Conservation (phyloP, 768 basidiomycete species). For the Boletus vermiculosoides region DNA sequence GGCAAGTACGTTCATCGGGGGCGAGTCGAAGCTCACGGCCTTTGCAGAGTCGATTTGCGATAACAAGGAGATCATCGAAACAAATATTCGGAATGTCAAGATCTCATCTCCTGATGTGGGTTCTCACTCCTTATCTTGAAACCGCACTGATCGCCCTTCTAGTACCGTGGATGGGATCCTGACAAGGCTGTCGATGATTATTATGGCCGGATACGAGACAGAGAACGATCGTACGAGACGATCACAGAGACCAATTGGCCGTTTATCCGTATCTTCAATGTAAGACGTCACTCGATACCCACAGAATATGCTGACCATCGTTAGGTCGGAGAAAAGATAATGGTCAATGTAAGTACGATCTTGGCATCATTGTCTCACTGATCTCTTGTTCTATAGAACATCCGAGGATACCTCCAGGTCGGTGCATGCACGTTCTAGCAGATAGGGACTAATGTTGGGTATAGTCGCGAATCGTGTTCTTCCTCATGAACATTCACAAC, state of each 20-base stretch:
- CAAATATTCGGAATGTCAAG: constrained; percentile 95
- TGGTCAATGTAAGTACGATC: constrained; percentile 70
- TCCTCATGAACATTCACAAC: constrained; percentile 99
- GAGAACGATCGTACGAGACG: constrained; percentile 86
- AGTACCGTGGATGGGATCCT: constrained; percentile 94
- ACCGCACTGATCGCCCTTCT: background rate
- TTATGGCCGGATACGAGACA: constrained; percentile 81
- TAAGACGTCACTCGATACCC: constrained; percentile 29
- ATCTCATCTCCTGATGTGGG: constrained; percentile 96
- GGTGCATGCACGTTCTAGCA: constrained; percentile 7
- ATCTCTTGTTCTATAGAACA: constrained; percentile 47
- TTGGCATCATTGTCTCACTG: background rate
- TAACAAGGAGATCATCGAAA: constrained; percentile 88
- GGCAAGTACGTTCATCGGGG: constrained; percentile 46
- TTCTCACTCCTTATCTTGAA: constrained; percentile 13
- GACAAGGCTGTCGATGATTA: constrained; percentile 92
- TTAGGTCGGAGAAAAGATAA: constrained; percentile 93
- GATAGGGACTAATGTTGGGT: constrained; percentile 6
- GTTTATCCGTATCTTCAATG: constrained; percentile 93
- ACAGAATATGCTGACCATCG: constrained; percentile 7
- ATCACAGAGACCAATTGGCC: constrained; percentile 91
- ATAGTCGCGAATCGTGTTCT: constrained; percentile 94
- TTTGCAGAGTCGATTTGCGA: constrained; percentile 83
- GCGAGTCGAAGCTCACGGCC: constrained; percentile 5
- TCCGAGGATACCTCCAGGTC: constrained; percentile 87